Conservation (phyloP, 257 asterid species). For the Gentiana macrophylla region DNA sequence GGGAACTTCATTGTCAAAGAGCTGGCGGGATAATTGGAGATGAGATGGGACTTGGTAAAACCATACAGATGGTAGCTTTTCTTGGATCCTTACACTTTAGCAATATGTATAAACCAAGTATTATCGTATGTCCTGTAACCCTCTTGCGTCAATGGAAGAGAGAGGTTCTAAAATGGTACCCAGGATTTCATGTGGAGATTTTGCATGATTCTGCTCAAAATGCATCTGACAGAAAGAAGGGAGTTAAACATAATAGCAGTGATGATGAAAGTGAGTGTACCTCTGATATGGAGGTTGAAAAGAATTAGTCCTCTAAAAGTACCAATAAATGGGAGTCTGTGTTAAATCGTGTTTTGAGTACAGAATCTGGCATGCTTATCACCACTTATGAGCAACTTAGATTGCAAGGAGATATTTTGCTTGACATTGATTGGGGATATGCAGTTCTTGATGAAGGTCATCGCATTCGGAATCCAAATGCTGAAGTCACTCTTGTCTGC, state of each 20-base stretch:
- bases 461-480: constrained; percentile 95
- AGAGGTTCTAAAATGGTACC: constrained; percentile 88
- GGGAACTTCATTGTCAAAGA: constrained; percentile 98
- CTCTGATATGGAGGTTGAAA: constrained; percentile 46
- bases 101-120: constrained; percentile 83
- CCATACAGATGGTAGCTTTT: constrained; percentile 75
- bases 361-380: constrained; percentile 77
- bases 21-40: constrained; percentile 99
- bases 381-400: constrained; percentile 98
- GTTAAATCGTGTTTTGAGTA: constrained; percentile 65
- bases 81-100: constrained; percentile 93
- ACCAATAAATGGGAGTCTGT: constrained; percentile 67
- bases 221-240: constrained; percentile 39
- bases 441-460: constrained; percentile 96
- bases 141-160: constrained; percentile 91
- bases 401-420: constrained; percentile 61
- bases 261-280: constrained; percentile 60
- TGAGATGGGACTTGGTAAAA: constrained; percentile 99
- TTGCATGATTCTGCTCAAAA: constrained; percentile 88
- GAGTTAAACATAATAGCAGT: constrained; percentile 42
- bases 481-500: constrained; percentile 91
- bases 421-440: constrained; percentile 93
- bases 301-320: constrained; percentile 31
- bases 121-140: constrained; percentile 85
- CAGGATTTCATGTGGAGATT: constrained; percentile 67